Conservation (phyloP, 176 grass and related monocot genomes). For the Canna indica region DNA sequence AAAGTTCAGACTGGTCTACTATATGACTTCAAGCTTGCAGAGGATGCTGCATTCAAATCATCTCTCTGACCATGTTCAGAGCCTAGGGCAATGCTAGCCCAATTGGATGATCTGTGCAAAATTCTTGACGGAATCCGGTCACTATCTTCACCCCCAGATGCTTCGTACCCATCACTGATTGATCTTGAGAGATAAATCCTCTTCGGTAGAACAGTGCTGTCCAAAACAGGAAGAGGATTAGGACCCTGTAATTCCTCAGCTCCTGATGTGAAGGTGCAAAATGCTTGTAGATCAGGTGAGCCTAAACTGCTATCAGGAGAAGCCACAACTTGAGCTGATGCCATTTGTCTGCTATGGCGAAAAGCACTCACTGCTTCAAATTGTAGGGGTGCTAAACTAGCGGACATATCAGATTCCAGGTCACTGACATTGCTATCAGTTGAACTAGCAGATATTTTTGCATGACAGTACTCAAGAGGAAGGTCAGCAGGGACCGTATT, state of each 20-base stretch:
- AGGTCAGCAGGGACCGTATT: constrained; percentile 36
- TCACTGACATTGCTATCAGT: constrained; percentile 52
- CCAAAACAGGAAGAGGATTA: constrained; percentile 13
- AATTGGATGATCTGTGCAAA: constrained; percentile 76
- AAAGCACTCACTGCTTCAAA: constrained; percentile 82
- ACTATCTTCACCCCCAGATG: constrained; percentile 89
- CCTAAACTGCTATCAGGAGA: constrained; percentile 79
- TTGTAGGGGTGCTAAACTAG: constrained; percentile 72
- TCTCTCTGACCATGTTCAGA: constrained; percentile 20
- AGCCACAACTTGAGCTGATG: constrained; percentile 44
- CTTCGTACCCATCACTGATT: constrained; percentile 78
- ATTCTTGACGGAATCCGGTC: constrained; percentile 85
- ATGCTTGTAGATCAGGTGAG: constrained; percentile 84
- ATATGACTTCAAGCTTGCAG: constrained; percentile 4
- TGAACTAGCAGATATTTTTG: constrained; percentile 51
- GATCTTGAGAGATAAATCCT: constrained; percentile 61
- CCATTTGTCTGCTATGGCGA: constrained; percentile 32
- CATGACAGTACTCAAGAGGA: constrained; percentile 66
- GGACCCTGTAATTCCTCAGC: constrained; percentile 46
- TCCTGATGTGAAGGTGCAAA: constrained; percentile 52
- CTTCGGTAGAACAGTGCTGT: constrained; percentile 37
- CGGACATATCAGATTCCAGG: constrained; percentile 32
- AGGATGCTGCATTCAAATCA: constrained; percentile 19
- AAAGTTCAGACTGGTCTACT: neutral
- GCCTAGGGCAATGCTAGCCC: constrained; percentile 39